A percentile compares a stretch with the other conserved stretches of the same genome.
Evolutionary conservation across 2,329 filamentous ascomycete species (phyloP).

Genomic region (Aspergillus tamarii): DNA sequence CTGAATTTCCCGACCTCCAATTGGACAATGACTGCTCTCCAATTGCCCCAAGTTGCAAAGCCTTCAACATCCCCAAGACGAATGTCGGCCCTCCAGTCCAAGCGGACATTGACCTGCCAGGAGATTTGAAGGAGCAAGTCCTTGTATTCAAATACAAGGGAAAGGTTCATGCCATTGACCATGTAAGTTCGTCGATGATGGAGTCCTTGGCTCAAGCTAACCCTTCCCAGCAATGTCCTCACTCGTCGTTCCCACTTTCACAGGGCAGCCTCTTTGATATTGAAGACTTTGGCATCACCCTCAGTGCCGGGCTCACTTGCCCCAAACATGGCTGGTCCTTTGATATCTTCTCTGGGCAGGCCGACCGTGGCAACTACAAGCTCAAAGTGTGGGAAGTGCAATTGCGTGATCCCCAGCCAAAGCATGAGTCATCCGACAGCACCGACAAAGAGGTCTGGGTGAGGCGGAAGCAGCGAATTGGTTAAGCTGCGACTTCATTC

Average conservation of each 20-base stretch:
- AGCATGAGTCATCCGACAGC: slow-evolving; percentile 1
- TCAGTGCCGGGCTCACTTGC: slow-evolving; percentile 62
- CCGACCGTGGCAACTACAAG: slow-evolving; percentile 65
- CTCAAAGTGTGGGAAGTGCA: slow-evolving; percentile 68
- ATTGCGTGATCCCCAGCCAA: slow-evolving; percentile 41
- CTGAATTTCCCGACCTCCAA: slow-evolving; percentile 59
- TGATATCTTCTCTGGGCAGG: slow-evolving; percentile 65
- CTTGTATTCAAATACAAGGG: slow-evolving; percentile 67
- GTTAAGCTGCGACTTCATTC: slow-evolving; percentile 15
- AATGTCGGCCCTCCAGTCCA: slow-evolving; percentile 35
- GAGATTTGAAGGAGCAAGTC: slow-evolving; percentile 61
- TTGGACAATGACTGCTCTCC: slow-evolving; percentile 40
- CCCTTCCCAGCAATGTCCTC: slow-evolving; percentile 62
- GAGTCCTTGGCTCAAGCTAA: slow-evolving; percentile 1
- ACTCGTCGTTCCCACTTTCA: slow-evolving; percentile 68
- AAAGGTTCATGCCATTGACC: slow-evolving; percentile 69
- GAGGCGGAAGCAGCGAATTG: slow-evolving; percentile 37
- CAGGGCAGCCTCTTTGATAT: slow-evolving; percentile 68
- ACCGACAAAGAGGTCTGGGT: slow-evolving; percentile 39
- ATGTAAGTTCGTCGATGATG: slow-evolving; percentile 50
- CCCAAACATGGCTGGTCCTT: slow-evolving; percentile 74
- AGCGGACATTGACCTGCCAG: slow-evolving; percentile 38
- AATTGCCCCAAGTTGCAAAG: slow-evolving; percentile 61
- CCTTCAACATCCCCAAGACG: slow-evolving; percentile 55
- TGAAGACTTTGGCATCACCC: slow-evolving; percentile 65